phyloP scores from a whole-genome alignment of 208 protist species.

The Acanthamoeba healyi region DNA sequence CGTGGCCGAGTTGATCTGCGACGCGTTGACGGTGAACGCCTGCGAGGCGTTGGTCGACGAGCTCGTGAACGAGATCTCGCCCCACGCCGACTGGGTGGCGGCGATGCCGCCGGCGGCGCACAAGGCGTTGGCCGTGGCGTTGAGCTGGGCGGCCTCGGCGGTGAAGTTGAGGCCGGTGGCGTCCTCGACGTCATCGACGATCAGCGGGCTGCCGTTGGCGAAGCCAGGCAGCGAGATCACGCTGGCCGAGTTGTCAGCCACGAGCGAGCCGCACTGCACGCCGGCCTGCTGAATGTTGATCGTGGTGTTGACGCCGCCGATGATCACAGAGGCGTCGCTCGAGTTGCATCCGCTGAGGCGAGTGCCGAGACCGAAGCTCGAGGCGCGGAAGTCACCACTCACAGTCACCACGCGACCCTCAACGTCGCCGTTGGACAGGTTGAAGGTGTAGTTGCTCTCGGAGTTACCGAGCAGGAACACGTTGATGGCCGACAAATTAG shows the following conservation, averaged over 20 bases:
- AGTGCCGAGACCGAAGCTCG: background rate
- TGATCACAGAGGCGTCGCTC: background rate
- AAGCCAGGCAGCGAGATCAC: background rate
- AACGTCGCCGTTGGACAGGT: conserved; percentile 22
- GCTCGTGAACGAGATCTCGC: too few species aligned
- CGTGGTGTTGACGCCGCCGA: background rate
- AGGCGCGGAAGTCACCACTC: background rate
- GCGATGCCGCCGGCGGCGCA: background rate
- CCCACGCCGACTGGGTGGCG: background rate
- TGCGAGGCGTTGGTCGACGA: too few species aligned
- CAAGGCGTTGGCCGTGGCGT: background rate
- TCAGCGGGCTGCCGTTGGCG: background rate
- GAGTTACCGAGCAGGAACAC: background rate
- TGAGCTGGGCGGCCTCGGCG: background rate
- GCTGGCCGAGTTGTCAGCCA: background rate
- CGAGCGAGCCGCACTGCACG: conserved; percentile 13
- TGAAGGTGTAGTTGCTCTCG: background rate
- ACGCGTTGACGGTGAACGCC: too few species aligned
- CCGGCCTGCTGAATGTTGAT: background rate
- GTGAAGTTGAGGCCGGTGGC: background rate
- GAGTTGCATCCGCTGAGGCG: background rate
- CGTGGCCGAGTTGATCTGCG: too few species aligned
- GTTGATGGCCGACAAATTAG: conserved; percentile 7
- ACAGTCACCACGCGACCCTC: background rate
- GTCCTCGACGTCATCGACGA: background rate